Base-by-base conservation (phyloP, 768 basidiomycete genomes). In the Leccinum aurantiacum region DNA sequence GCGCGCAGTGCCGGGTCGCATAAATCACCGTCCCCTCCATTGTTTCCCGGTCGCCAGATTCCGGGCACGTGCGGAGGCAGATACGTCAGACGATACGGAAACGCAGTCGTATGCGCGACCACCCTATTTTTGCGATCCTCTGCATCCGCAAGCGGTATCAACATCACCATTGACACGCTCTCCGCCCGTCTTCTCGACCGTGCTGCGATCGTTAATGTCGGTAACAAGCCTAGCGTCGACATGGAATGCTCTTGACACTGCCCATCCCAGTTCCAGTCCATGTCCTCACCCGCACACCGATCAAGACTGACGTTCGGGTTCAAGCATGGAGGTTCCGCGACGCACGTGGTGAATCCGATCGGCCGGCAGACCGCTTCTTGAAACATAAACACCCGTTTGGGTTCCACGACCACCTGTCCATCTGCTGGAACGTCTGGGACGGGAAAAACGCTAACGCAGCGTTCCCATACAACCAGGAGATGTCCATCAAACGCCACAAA, bases 391-490 rank as follows among this genome's bases (percentile, higher is more conserved):
- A 72, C 66, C 19, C 66, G 66, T 9, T 46, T 60, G 22, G 60
- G 68, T 10, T 72, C 64, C 29, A 71, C 59, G 7, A 68, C 47
- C 17, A 56, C 52, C 44, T 53, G 71, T 2, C 66, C 70, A 3
- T 67, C 63, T 6, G 41, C 58, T 8, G 72, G 72, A 35, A 72
- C 31, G 2, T 10, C 31, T 1, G 71, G 73, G 6, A 72, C 17
- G 0, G 64, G 60, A 22, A 70, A 72, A 9, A 72, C 71, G 56
- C 71, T 71, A 53, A 71, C 55, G 31, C 66, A 64, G 33, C 35
- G 48, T 58, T 72, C 72, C 72, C 72, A 74, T 58, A 66, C 64
- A 13, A 71, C 61, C 60, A 72, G 54, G 1, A 72, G 11, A 56
- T 71, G 65, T 1, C 47, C 65, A 0, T 63, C 38, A 47, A 72